Percentiles rank a stretch among this genome's conserved stretches.
Evolutionary conservation across 2,329 filamentous ascomycete species (phyloP).

Genomic region (Pseudogymnoascus sp.): DNA sequence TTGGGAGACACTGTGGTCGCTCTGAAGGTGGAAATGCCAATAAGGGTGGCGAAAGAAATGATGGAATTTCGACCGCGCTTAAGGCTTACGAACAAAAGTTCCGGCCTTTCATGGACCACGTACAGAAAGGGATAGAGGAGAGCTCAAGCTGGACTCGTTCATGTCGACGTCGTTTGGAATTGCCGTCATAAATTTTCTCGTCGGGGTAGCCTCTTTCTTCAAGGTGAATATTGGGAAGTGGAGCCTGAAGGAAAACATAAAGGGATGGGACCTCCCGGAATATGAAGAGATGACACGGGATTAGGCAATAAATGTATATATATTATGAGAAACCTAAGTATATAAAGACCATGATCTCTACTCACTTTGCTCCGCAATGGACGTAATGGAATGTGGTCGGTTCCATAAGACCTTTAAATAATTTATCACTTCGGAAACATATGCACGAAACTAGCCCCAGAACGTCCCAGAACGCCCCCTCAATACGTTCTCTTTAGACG

Average conservation of each 20-base stretch:
- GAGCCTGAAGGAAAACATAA: slow-evolving; percentile 28
- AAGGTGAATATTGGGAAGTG: slow-evolving; percentile 28
- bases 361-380: neutral
- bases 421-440: neutral
- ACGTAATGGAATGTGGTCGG: neutral
- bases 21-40: neutral
- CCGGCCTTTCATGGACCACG: slow-evolving; percentile 35
- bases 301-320: slow-evolving; percentile 14
- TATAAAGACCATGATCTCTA: neutral
- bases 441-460: neutral
- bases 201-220: slow-evolving; percentile 27
- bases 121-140: slow-evolving; percentile 27
- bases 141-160: slow-evolving; percentile 14
- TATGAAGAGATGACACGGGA: slow-evolving; percentile 23
- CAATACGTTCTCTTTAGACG: neutral
- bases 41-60: slow-evolving; percentile 37
- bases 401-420: neutral
- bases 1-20: slow-evolving; percentile 19
- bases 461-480: neutral
- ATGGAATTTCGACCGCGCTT: slow-evolving; percentile 33
- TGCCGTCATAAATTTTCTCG: slow-evolving; percentile 24
- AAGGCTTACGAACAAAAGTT: slow-evolving; percentile 37
- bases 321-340: neutral
- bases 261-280: slow-evolving; percentile 31
- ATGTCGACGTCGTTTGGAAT: slow-evolving; percentile 28